Conservation (phyloP, 768 basidiomycete species). For the Tricholoma flavovirens region DNA sequence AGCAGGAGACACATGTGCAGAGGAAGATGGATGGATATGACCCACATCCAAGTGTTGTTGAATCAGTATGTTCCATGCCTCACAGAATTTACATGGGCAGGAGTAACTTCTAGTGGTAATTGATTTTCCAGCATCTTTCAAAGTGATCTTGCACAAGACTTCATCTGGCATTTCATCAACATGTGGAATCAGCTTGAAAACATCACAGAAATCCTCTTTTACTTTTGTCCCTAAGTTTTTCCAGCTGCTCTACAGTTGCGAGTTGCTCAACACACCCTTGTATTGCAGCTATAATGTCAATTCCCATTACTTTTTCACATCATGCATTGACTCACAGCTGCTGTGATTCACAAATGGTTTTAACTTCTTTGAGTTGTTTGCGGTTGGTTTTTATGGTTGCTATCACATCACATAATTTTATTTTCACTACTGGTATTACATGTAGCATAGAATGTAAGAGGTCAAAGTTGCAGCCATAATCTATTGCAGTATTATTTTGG, state of each 20-base stretch:
- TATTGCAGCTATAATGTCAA: neutral
- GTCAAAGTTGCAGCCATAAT: neutral
- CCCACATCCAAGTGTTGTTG: no score
- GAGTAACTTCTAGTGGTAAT: no score
- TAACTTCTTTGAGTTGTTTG: neutral
- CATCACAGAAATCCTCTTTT: neutral
- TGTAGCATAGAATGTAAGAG: neutral
- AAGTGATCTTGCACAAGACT: neutral
- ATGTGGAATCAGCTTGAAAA: neutral
- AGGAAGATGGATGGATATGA: no score
- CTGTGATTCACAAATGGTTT: neutral
- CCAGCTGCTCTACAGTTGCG: neutral
- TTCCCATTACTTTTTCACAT: neutral
- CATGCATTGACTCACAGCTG: neutral
- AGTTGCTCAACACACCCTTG: neutral
- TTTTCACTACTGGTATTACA: neutral
- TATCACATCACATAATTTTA: no score
- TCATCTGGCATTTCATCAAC: neutral
- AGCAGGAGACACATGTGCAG: no score
- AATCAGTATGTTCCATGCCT: no score
- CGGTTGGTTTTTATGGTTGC: neutral
- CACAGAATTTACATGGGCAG: no score
- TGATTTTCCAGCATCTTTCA: neutral
- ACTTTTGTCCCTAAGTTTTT: neutral
- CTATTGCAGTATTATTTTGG: no score